Evolutionary conservation across 73 alveolate genomes (phyloP).

Genomic region (Paramecium primaurelia): DNA sequence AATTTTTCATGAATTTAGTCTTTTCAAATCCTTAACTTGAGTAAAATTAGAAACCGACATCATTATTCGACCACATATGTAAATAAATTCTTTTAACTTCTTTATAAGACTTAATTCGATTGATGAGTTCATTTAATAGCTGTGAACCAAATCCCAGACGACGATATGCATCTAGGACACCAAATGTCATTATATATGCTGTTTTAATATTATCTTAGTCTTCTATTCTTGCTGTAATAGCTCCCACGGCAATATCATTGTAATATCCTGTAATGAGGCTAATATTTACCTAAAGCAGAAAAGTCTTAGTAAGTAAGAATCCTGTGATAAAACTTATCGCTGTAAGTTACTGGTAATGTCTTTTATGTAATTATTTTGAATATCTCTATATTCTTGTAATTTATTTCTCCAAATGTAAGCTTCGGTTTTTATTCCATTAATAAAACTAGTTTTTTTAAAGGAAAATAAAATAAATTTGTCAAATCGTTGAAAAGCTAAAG

Average conservation of each 20-base stretch:
- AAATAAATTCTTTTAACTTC: constrained; percentile 23
- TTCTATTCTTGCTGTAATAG: constrained; percentile 57
- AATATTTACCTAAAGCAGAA: neutral
- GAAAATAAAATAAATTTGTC: neutral
- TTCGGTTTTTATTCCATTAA: constrained; percentile 19
- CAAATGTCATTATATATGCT: constrained; percentile 51
- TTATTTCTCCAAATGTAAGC: constrained; percentile 10
- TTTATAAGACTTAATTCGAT: neutral
- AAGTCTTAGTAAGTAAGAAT: neutral
- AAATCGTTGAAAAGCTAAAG: too few species aligned
- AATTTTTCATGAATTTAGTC: constrained; percentile 17
- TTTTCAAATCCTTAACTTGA: constrained; percentile 41
- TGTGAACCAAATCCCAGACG: constrained; percentile 39
- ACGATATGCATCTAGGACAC: constrained; percentile 49
- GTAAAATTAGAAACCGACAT: constrained; percentile 47
- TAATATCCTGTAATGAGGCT: neutral
- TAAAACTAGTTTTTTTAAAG: neutral
- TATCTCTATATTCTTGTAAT: neutral
- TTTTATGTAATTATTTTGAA: neutral
- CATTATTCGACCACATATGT: constrained; percentile 50
- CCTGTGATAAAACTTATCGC: neutral
- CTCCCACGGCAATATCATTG: constrained; percentile 59
- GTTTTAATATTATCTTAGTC: neutral
- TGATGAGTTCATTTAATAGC: constrained; percentile 33
- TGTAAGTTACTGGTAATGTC: constrained; percentile 23